Conservation (phyloP, 2,329 filamentous ascomycete species). For the Dactylella cylindrospora region DNA sequence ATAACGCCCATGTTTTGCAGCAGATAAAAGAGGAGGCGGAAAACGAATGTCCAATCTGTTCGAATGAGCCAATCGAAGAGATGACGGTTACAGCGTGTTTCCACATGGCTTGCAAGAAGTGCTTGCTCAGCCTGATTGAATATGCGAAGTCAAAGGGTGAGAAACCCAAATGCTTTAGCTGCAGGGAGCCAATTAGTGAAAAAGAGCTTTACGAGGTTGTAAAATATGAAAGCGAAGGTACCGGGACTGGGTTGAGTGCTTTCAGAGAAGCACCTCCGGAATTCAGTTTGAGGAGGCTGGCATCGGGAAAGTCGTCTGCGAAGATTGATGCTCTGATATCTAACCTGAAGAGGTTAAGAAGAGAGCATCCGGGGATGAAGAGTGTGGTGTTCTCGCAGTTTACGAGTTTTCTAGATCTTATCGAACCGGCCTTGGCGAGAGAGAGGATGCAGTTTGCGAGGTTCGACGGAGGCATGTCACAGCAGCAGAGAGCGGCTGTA, state of each 20-base stretch:
- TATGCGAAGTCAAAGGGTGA: slow-evolving; percentile 62
- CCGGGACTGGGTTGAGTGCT: slow-evolving; percentile 45
- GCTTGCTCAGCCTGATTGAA: slow-evolving; percentile 83
- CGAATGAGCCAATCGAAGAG: slow-evolving; percentile 92
- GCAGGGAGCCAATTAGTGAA: slow-evolving; percentile 76
- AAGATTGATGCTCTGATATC: slow-evolving; percentile 80
- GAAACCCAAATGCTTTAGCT: slow-evolving; percentile 83
- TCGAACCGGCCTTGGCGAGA: slow-evolving; percentile 70
- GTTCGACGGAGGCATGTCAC: slow-evolving; percentile 85
- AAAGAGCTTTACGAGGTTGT: slow-evolving; percentile 92
- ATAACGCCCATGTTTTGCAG: slow-evolving; percentile 80
- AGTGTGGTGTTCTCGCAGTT: slow-evolving; percentile 97
- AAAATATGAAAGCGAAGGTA: slow-evolving; percentile 66
- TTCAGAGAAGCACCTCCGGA: slow-evolving; percentile 55
- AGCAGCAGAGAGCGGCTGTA: slow-evolving; percentile 78
- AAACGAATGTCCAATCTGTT: slow-evolving; percentile 90
- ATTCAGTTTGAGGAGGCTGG: slow-evolving; percentile 61
- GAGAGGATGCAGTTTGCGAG: slow-evolving; percentile 73
- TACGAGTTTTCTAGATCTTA: slow-evolving; percentile 90
- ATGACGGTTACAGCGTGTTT: slow-evolving; percentile 95
- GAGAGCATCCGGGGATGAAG: slow-evolving; percentile 69
- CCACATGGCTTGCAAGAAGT: slow-evolving; percentile 95
- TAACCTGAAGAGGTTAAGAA: slow-evolving; percentile 70
- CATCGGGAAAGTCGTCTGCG: slow-evolving; percentile 71
- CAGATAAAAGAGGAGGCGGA: slow-evolving; percentile 89